These are phyloP conservation scores for Articulospora tetracladia DNA, from an alignment of 495 filamentous ascomycete genomes.

Conservation along the genomic window DNA sequence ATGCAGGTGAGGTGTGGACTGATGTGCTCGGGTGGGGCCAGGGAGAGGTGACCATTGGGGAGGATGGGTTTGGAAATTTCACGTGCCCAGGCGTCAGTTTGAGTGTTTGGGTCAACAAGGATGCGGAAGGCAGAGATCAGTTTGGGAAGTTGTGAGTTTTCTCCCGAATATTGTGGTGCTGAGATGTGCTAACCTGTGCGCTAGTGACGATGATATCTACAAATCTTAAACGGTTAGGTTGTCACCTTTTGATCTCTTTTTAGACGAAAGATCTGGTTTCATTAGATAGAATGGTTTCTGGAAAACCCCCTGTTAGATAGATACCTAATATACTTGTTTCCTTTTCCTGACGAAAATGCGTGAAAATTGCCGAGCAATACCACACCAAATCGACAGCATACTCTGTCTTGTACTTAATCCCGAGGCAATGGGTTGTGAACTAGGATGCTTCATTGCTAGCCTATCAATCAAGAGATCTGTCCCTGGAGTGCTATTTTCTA, in stretches of 20 bases:
- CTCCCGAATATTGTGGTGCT: neutral
- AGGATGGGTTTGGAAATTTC: conserved; percentile 53
- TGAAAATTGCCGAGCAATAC: no score
- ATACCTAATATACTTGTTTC: no score
- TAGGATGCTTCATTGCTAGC: no score
- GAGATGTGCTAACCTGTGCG: conserved; percentile 11
- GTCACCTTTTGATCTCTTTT: neutral
- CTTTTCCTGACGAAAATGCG: no score
- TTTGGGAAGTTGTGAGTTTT: conserved; percentile 40
- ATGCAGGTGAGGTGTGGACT: conserved; percentile 57
- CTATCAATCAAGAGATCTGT: no score
- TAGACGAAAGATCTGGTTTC: neutral
- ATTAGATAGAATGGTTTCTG: neutral
- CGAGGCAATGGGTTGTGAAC: no score
- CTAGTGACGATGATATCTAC: conserved; percentile 35
- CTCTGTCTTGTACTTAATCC: no score
- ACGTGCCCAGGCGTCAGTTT: conserved; percentile 48
- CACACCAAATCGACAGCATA: no score
- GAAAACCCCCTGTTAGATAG: no score
- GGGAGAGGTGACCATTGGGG: conserved; percentile 45
- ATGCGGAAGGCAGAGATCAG: conserved; percentile 46
- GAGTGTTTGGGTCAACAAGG: conserved; percentile 57
- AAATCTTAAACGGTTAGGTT: conserved; percentile 19
- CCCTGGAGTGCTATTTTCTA: no score
- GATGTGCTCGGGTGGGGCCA: conserved; percentile 52